Evolutionary conservation across 1,139 yeast genomes (phyloP).

Genomic region (Suhomyces ambrosiae): DNA sequence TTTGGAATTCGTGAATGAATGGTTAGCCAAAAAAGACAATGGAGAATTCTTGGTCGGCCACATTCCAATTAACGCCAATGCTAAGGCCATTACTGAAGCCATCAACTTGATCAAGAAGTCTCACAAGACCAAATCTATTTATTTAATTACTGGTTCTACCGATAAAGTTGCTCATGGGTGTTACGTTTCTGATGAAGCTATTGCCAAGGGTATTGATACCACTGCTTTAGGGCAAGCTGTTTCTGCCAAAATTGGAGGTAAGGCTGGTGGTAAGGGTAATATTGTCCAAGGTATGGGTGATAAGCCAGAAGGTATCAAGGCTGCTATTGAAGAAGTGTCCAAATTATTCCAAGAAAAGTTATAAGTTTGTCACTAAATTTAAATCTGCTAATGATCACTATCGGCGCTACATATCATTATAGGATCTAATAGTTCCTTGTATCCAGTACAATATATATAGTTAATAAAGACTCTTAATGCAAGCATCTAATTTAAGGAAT

Average conservation of each 20-base stretch:
- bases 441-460: slow-evolving; percentile 7
- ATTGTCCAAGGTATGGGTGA: slow-evolving; percentile 97
- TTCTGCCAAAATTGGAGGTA: slow-evolving; percentile 82
- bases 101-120: slow-evolving; percentile 81
- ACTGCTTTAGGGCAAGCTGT: slow-evolving; percentile 73
- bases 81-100: slow-evolving; percentile 94
- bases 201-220: slow-evolving; percentile 74
- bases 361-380: too few relatives aligned
- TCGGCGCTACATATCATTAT: too few relatives aligned
- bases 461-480: slow-evolving; percentile 2
- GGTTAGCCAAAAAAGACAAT: slow-evolving; percentile 51
- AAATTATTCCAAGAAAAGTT: slow-evolving; percentile 62
- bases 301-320: slow-evolving; percentile 65
- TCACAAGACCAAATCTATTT: slow-evolving; percentile 73
- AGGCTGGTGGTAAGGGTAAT: slow-evolving; percentile 98
- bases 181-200: slow-evolving; percentile 73
- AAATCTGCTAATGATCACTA: too few relatives aligned
- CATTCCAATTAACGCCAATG: slow-evolving; percentile 75
- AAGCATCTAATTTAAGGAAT: neutral
- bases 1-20: slow-evolving; percentile 72
- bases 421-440: neutral
- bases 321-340: slow-evolving; percentile 72
- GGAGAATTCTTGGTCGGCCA: slow-evolving; percentile 64
- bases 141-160: slow-evolving; percentile 74
- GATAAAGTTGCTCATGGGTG: slow-evolving; percentile 95